A percentile compares a stretch with the other conserved stretches of the same genome.
phyloP scores from a whole-genome alignment of 2,329 filamentous ascomycete genomes.

The Aquanectria penicillioides region DNA sequence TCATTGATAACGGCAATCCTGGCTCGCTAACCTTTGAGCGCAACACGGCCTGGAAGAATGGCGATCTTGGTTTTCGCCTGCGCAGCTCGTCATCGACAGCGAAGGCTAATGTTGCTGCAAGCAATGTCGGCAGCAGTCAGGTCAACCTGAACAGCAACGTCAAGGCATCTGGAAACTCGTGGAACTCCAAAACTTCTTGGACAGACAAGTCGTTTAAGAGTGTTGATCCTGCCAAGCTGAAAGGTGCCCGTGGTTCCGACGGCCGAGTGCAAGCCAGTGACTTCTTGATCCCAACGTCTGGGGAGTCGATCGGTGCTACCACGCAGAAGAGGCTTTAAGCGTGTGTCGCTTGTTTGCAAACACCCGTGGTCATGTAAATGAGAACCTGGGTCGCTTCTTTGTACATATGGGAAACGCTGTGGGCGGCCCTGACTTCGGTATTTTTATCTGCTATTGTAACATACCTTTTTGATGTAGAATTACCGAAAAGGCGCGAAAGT shows the following conservation, averaged over 20 bases:
- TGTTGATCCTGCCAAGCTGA: constrained; percentile 45
- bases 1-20: constrained; percentile 55
- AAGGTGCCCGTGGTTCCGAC: constrained; percentile 49
- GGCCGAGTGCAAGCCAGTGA: constrained; percentile 53
- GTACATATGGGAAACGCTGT: too few relatives aligned
- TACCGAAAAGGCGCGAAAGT: too few relatives aligned
- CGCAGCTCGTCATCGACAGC: constrained; percentile 45
- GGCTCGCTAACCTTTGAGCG: constrained; percentile 50
- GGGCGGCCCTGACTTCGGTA: too few relatives aligned
- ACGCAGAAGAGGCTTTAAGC: constrained; percentile 13
- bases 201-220: constrained; percentile 52
- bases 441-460: too few relatives aligned
- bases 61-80: constrained; percentile 39
- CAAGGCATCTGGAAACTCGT: constrained; percentile 52
- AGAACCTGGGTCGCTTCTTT: too few relatives aligned
- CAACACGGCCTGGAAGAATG: constrained; percentile 58
- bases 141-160: constrained; percentile 18
- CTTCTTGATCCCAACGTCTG: constrained; percentile 53
- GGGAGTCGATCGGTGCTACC: constrained; percentile 35
- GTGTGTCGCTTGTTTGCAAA: too few relatives aligned
- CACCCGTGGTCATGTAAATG: too few relatives aligned
- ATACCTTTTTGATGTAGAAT: too few relatives aligned
- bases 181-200: constrained; percentile 52
- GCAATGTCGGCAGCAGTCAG: too few relatives aligned
- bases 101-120: constrained; percentile 52